phyloP scores from a whole-genome alignment of 108 stramenopile genomes.

The Halocafeteria seosinensis region DNA sequence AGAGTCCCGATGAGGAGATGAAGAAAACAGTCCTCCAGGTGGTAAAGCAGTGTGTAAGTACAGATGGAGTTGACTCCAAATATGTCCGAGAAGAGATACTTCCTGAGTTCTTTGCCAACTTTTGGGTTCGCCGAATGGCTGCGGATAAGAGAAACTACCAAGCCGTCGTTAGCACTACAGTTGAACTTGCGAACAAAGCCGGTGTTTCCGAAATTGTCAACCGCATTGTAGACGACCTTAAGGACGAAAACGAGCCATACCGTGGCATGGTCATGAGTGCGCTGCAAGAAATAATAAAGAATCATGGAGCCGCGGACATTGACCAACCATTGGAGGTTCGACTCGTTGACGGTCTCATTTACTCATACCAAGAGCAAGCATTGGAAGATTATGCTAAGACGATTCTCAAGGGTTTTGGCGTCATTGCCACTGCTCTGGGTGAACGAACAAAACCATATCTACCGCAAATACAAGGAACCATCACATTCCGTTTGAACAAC shows the following conservation, averaged over 20 bases:
- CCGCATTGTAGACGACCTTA: conserved; percentile 93
- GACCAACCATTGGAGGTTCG: conserved; percentile 85
- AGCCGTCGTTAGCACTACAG: conserved; percentile 90
- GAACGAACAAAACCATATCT: conserved; percentile 87
- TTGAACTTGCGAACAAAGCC: conserved; percentile 92
- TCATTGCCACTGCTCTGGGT: conserved; percentile 82
- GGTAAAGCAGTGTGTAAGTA: conserved; percentile 91
- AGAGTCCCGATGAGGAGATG: conserved; percentile 85
- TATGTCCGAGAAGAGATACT: conserved; percentile 87
- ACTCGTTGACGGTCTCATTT: conserved; percentile 91
- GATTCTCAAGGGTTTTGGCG: conserved; percentile 92
- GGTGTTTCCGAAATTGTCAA: conserved; percentile 77
- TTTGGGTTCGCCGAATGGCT: conserved; percentile 98
- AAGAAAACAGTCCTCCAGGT: conserved; percentile 93
- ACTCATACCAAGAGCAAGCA: conserved; percentile 91
- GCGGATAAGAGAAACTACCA: conserved; percentile 86
- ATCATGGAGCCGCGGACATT: conserved; percentile 79
- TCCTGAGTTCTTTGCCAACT: conserved; percentile 87
- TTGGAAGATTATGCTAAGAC: neutral
- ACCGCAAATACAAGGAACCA: conserved; percentile 87
- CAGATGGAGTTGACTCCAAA: conserved; percentile 84
- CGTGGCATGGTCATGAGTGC: conserved; percentile 99
- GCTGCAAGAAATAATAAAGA: conserved; percentile 66
- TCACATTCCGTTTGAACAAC: conserved; percentile 95
- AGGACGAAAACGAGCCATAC: conserved; percentile 95